Percentiles rank a stretch among this genome's conserved stretches.
phyloP scores from a whole-genome alignment of 2,329 filamentous ascomycete species.

The Colletotrichum horii region DNA sequence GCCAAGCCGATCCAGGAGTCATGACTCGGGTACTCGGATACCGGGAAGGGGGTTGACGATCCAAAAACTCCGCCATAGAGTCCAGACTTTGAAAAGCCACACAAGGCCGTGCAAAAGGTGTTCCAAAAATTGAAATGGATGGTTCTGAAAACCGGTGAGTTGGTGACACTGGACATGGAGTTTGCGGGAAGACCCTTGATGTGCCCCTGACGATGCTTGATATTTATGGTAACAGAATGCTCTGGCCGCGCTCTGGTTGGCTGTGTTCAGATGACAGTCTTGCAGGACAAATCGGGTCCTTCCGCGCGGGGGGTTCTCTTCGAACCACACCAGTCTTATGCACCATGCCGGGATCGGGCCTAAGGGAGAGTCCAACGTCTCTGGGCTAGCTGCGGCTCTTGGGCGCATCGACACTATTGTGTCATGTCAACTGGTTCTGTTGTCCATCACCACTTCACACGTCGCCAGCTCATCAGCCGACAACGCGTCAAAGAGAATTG shows the following conservation, averaged over 20 bases:
- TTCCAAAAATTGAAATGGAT: neutral
- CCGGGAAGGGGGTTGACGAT: neutral
- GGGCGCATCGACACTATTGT: neutral
- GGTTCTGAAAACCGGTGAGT: neutral
- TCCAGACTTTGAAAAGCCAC: neutral
- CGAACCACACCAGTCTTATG: neutral
- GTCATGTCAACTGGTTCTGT: neutral
- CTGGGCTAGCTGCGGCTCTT: neutral
- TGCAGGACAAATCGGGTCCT: constrained; percentile 13
- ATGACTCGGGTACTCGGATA: neutral
- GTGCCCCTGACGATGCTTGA: neutral
- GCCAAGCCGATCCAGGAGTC: neutral
- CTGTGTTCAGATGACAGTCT: neutral
- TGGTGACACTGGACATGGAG: neutral
- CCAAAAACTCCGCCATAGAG: neutral
- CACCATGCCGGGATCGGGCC: constrained; percentile 2
- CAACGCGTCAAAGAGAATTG: neutral
- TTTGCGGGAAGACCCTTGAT: neutral
- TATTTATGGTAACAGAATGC: constrained; percentile 1
- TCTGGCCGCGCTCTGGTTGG: neutral
- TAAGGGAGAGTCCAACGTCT: neutral
- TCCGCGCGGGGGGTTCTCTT: neutral
- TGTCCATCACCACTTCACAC: neutral
- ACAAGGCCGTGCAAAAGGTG: neutral
- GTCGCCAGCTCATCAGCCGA: neutral